Base-by-base conservation (phyloP, 495 filamentous ascomycete species). In the Tricharina praecox region DNA sequence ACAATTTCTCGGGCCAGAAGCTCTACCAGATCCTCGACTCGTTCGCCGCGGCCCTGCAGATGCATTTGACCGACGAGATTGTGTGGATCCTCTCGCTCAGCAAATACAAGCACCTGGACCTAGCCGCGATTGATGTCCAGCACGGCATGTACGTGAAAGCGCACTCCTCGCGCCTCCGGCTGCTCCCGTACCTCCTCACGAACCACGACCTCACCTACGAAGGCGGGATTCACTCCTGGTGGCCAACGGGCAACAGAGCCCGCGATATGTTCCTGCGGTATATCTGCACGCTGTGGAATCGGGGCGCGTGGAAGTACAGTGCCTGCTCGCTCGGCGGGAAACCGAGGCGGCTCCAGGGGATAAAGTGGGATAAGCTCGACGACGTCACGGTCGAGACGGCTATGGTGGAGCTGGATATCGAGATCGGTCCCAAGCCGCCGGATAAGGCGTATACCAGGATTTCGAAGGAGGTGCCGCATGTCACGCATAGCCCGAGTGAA, bases 181-280 rank as follows among this genome's bases (percentile, higher is more conserved):
- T 58, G 3, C 10, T 58, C 5, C 51, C 56, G 21, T 59, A 60
- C 28, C 46, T 59, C 7, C 26, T 53, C 23, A 58, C 56, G 8
- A 59, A 59, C 23, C 56, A 59, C 13, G 56, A 59, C 19, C 42
- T 47, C 18, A 54, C 48, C n/a, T 59, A 59, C 25, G 56, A 59
- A 30, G 39, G 25, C 21, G 56, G 56, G 7, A 58, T 59, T 4
- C 56, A 59, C 15, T 23, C 34, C 1, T 51, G 54, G 54, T 59
- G 55, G 55, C 55, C 51, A 3, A 33, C 44, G 11, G 51, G 40
- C n/a, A 45, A 33, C 11, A 23, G 13, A 25, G 1, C 54, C n/a
- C 38, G 54, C 23, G 50, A 57, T 11, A 50, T 35, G 49, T 58
- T 49, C 25, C 4, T 58, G 42, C 42, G 55, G 13, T 59, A 59